Evolutionary conservation across 805 yeast genomes (phyloP), one percentile per base, ranked within the genome.

Genomic region (Lipomyces yamadae): DNA sequence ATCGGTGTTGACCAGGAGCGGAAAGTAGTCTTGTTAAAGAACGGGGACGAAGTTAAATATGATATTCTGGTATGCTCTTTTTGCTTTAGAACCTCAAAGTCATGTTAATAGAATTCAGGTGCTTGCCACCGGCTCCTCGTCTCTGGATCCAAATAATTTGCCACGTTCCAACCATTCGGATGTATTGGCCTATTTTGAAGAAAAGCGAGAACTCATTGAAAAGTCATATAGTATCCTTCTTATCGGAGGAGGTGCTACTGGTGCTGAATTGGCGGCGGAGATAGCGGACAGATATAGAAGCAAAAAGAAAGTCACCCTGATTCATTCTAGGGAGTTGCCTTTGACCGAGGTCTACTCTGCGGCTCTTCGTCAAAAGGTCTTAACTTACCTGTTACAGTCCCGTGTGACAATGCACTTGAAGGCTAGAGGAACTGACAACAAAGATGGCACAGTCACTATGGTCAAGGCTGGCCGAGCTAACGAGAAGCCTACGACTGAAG

Each of bases 171-270:
- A 42, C 48, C 54, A 52, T 55, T 62, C 45, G 32, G 63, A 61
- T 1, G 35, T 65, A 1, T 15, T 56, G 10, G n/a, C 29, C 5
- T 64, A 65, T 48, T 65, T 65, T 33, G 64, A 57, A 33, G 58
- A 60, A 33, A 54, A 50, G 37, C 66, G 68, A 29, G 69, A 71
- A 0, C 73, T 74, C n/a, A 78, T 85, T 58, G 74, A 73, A 15
- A 56, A 65, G 2, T 78, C 82, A 15, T 73, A 81, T 8, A 76
- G 72, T 6, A 78, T 85, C n/a, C 79, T 83, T 4, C 76, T 81
- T 10, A 80, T 83, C 62, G 87, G 87, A 7, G 86, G 82, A 15
- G 87, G 87, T 29, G 84, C 86, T 0, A 74, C 83, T 30, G 87
- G 86, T 1, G 80, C 83, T 56, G 87, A 84, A 72, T 75, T 81